Evolutionary conservation across 352 stramenopile species (phyloP), one percentile per base, ranked within the genome.

Genomic region (Globisporangium alternatum): DNA sequence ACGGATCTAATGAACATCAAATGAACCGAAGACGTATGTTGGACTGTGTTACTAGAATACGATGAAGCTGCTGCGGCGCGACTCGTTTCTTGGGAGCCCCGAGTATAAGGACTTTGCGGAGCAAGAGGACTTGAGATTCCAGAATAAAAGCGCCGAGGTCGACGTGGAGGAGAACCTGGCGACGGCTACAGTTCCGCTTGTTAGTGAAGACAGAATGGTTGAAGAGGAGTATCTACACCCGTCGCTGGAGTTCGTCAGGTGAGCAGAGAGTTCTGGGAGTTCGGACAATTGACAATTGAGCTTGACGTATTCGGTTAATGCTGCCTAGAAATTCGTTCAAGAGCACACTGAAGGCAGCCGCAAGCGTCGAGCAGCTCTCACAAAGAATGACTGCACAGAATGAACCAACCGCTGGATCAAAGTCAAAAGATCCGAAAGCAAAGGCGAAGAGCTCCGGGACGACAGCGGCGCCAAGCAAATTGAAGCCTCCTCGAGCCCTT

Each of bases 221-320:
- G 39, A 22, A 43, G 47, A 48, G 2, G 56, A 48, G 30, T 28
- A n/a, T 15, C 12, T 65, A 1, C 60, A 76, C 39, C 51, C 53
- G 5, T 58, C 68, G 33, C 53, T 82, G 10, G 60, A 77, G 65
- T 62, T 72, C 68, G 65, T 75, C 48, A 58, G 55, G 76, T 84
- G 57, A 1, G 70, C 15, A 44, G 9, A 3, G 49, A 19, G 7
- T 10, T 48, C 30, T 35, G 5, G 47, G 12, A n/a, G 25, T 28
- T 28, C 33, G 21, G 30, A 53, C 25, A 53, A 0, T 3, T 35
- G 22, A 21, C 13, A 30, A 25, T 9, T 22, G 10, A 5, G 25
- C 13, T 21, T 28, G 33, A 28, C 25, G 25, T 28, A 15, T 41
- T 13, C 41, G 28, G 12, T 49, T 45, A 1, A 2, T 31, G 8